phyloP scores from a whole-genome alignment of 805 yeast genomes.

The Candida tammaniensis region DNA sequence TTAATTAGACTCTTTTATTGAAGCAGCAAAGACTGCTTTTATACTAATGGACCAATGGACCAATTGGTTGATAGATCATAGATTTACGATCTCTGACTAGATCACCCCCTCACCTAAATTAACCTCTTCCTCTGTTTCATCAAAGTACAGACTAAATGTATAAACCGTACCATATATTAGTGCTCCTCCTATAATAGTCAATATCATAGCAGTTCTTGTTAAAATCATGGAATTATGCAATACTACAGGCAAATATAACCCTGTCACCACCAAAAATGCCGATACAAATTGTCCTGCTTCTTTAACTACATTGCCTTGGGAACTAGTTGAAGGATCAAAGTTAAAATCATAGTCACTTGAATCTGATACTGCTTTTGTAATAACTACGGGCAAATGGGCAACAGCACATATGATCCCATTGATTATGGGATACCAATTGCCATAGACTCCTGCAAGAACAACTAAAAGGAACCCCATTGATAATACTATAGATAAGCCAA shows the following conservation, averaged over 20 bases:
- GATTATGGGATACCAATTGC: slow-evolving; percentile 87
- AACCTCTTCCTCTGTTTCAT: slow-evolving; percentile 27
- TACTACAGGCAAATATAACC: slow-evolving; percentile 68
- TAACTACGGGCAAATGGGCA: slow-evolving; percentile 38
- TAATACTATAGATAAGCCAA: slow-evolving; percentile 70
- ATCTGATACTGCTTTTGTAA: slow-evolving; percentile 29
- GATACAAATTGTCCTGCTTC: slow-evolving; percentile 81
- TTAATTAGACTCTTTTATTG: no score
- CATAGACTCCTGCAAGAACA: slow-evolving; percentile 80
- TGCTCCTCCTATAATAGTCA: slow-evolving; percentile 83
- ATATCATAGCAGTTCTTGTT: slow-evolving; percentile 63
- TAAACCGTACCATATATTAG: slow-evolving; percentile 82
- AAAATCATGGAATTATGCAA: slow-evolving; percentile 74
- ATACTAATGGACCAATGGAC: no score
- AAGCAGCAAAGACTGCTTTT: no score
- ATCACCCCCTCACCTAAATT: slow-evolving; percentile 16
- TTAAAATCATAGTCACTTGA: slow-evolving; percentile 42
- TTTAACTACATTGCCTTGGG: slow-evolving; percentile 42
- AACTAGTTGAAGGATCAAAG: slow-evolving; percentile 34
- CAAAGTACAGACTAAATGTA: slow-evolving; percentile 77
- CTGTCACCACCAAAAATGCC: slow-evolving; percentile 73
- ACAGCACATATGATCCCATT: slow-evolving; percentile 47
- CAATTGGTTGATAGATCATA: no score
- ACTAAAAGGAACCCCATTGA: slow-evolving; percentile 89
- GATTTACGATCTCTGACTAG: no score